phyloP scores from a whole-genome alignment of 1,284 basidiomycete species.

The Ceratobasidium theobromae region DNA sequence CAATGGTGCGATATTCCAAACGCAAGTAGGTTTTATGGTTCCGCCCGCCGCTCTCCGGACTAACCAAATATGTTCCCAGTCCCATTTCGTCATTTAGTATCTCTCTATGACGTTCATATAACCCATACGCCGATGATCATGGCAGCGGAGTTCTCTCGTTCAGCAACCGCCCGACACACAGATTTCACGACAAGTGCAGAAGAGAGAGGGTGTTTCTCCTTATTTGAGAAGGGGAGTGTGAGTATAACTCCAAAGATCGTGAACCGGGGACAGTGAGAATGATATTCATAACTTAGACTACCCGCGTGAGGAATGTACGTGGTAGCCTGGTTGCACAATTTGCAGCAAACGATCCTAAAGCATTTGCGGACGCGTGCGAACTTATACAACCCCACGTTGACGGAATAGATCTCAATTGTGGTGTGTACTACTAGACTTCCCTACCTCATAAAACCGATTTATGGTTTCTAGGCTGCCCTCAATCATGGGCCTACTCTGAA shows the following conservation, averaged over 20 bases:
- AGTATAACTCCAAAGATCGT: not conserved
- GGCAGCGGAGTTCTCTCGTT: constrained; percentile 55
- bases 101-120: constrained; percentile 57
- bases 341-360: constrained; percentile 51
- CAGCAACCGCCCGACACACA: constrained; percentile 51
- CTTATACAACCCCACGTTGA: constrained; percentile 53
- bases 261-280: constrained; percentile 25
- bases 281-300: not conserved
- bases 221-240: constrained; percentile 41
- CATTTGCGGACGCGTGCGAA: constrained; percentile 57
- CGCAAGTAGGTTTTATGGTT: constrained; percentile 37
- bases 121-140: constrained; percentile 64
- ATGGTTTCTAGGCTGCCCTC: constrained; percentile 47
- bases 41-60: not conserved
- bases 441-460: not conserved
- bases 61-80: constrained; percentile 40
- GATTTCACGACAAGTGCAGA: constrained; percentile 53
- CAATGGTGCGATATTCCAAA: constrained; percentile 60
- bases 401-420: constrained; percentile 60
- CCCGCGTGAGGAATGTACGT: constrained; percentile 44
- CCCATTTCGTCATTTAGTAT: constrained; percentile 56
- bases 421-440: constrained; percentile 37
- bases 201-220: constrained; percentile 55
- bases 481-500: constrained; percentile 55
- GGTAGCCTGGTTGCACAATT: constrained; percentile 58